Evolutionary conservation across 23 red algal genomes (phyloP), one percentile per base, ranked within the genome.

Genomic region (Agarophyton chilense): DNA sequence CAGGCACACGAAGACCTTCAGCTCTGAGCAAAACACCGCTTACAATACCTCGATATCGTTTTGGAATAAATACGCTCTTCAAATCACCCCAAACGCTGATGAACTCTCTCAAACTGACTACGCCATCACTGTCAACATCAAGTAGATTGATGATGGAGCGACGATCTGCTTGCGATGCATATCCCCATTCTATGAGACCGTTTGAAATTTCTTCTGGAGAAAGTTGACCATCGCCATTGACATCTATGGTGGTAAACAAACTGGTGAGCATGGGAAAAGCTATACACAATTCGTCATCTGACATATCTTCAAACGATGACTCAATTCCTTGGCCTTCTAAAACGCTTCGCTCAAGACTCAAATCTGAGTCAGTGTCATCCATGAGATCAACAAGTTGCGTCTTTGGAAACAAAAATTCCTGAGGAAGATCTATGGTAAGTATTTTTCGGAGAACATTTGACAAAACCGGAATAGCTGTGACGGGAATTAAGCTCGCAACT

Each of bases 181-280:
- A 76, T 4, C 88, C 88, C 88, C 88, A 92, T 29, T 92, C 88
- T 36, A 81, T 58, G 16, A 92, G 24, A 14, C 88, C 88, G 4
- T 43, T 49, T 11, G 77, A 73, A 16, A 92, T 36, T 63, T 92
- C 88, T n/a, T 75, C 52, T 35, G 49, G 31, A 33, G 45, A 77
- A 19, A 92, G 54, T 26, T 56, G 24, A 31, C 88, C 88, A 19
- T 92, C 88, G 63, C 50, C 50, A 34, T 92, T 73, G 8, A 92
- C n/a, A 40, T 92, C 88, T 25, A 92, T 42, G 38, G 25, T 52
- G 64, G 39, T 47, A 26, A 92, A 92, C 38, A 92, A 34, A 35
- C 32, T 65, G 11, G 25, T 60, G 25, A 92, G 62, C 14, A 46
- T 26, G 0, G 88, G 88, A 42, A 82, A 71, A 8, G 9, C 38